A percentile compares a stretch with the other conserved stretches of the same genome.
Conservation (phyloP, 768 basidiomycete species). For the Pulveroboletus frians region DNA sequence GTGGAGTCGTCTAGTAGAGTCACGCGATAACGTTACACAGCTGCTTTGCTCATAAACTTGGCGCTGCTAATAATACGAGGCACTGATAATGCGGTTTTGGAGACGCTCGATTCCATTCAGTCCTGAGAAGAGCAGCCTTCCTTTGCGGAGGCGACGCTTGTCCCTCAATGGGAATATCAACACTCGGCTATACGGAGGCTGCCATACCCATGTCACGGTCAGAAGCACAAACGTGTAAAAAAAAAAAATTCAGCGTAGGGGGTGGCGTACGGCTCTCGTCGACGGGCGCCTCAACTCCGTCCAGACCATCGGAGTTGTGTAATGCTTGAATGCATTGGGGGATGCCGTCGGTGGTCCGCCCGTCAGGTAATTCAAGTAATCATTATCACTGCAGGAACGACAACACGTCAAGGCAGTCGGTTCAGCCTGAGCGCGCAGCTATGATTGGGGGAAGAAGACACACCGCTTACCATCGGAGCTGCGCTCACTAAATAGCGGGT, state of each 20-base stretch:
- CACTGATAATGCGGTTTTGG: background rate
- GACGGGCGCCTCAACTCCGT: too few relatives aligned
- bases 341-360: background rate
- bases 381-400: background rate
- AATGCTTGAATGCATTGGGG: too few relatives aligned
- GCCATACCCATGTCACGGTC: slow-evolving; percentile 2
- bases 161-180: background rate
- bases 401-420: background rate
- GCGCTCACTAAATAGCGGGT: background rate
- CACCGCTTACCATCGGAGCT: background rate
- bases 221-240: slow-evolving; percentile 14
- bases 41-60: too few relatives aligned
- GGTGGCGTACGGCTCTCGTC: too few relatives aligned
- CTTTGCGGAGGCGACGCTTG: slow-evolving; percentile 19
- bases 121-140: slow-evolving; percentile 1
- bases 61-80: too few relatives aligned
- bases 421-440: background rate
- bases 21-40: too few relatives aligned
- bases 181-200: background rate
- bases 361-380: background rate
- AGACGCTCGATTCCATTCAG: background rate
- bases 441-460: background rate
- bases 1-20: too few relatives aligned
- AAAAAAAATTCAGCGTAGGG: background rate
- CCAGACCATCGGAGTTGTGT: too few relatives aligned